Evolutionary conservation across 345 rosid genomes (phyloP), one percentile per base, ranked within the genome.

Genomic region (Cochlearia excelsa): DNA sequence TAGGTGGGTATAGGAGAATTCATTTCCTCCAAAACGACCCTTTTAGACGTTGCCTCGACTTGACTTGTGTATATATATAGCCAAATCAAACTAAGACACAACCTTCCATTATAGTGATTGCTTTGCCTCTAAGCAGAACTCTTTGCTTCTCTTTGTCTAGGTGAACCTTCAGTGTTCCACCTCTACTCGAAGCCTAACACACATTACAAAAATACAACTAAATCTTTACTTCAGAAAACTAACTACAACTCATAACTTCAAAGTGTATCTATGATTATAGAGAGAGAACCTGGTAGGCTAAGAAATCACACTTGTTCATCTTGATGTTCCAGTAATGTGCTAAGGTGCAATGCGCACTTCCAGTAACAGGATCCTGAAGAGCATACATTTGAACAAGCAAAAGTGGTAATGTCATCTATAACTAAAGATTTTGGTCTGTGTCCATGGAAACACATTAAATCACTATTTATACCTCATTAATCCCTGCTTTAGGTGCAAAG

Each of bases 321-420:
- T 80, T 90, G 38, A 57, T 57, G 55, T 74, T 74, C 95, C 97
- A 87, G 52, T 87, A 85, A 23, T 73, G 58, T 63, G 86, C 88
- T 61, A 90, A 66, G n/a, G 86, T 79, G 70, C 97, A 90, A 50
- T 85, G 80, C 5, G 95, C 91, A 66, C 87, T 77, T 26, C 97
- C 89, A 53, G 78, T 70, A 7, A 85, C 89, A 42, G 91, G 91
- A 75, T 91, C 98, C 98, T 91, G 28, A 49, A 49, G 30, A 41
- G 7, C 57, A 27, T 1, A 33, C 41, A 57, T 31, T 26, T 6
- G 7, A 54, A 10, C 11, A 55, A 29, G 11, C 38, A 44, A 35
- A 46, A 28, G 8, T 35, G 2, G 49, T 33, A 1, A 63, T 26
- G 54, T 50, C 29, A 27, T 16, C 28, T 9, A 46, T 51, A 31